Evolutionary conservation across 371 early-diverging fungal genomes (phyloP).

Genomic region (Mortierella sp.): DNA sequence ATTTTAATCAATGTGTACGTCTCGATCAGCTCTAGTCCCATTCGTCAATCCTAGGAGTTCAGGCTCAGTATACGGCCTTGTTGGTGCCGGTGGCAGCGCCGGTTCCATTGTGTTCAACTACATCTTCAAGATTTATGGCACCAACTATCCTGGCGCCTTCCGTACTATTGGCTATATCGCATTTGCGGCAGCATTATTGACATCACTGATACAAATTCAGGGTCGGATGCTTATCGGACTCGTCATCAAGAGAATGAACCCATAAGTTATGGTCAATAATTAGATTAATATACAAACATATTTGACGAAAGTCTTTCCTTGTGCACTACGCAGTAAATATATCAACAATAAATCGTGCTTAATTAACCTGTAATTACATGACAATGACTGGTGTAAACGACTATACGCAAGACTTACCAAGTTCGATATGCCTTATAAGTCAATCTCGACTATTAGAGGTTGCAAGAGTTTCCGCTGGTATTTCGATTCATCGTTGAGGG

Average conservation of each 20-base stretch:
- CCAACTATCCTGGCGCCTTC: conserved; percentile 30
- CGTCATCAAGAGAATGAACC: conserved; percentile 30
- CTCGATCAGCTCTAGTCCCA: conserved; percentile 55
- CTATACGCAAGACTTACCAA: no score
- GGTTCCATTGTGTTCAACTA: conserved; percentile 65
- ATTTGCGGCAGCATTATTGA: conserved; percentile 28
- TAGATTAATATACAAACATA: no score
- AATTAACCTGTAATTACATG: no score
- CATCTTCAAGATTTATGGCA: conserved; percentile 53
- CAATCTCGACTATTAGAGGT: no score
- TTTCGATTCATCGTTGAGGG: no score
- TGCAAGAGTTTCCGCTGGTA: no score
- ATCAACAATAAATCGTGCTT: no score
- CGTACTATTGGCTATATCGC: conserved; percentile 34
- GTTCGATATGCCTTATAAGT: no score
- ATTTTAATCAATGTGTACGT: conserved; percentile 8
- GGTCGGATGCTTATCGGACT: conserved; percentile 27
- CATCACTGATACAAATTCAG: conserved; percentile 36
- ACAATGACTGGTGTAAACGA: no score
- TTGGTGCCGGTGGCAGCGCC: conserved; percentile 64
- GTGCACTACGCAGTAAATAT: no score
- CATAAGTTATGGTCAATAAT: conserved; percentile 4
- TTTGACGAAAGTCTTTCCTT: no score
- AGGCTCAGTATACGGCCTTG: conserved; percentile 60
- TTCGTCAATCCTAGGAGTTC: conserved; percentile 56